phyloP scores from a whole-genome alignment of 331 rosid species.

The Ulmus americana region DNA sequence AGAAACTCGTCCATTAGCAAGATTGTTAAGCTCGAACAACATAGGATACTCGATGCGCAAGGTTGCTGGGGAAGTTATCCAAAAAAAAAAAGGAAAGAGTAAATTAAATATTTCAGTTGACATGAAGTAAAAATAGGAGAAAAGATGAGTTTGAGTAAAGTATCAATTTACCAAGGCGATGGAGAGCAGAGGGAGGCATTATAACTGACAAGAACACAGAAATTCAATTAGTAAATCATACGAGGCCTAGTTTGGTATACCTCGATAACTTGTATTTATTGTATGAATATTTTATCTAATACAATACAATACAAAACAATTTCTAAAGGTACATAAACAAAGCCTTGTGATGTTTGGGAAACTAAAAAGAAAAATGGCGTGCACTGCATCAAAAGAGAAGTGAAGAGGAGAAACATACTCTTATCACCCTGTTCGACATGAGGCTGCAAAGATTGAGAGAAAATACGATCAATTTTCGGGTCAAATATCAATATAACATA shows the following conservation, averaged over 20 bases:
- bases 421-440: slow-evolving; percentile 43
- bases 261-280: no score
- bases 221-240: not conserved
- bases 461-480: not conserved
- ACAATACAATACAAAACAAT: not conserved
- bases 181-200: slow-evolving; percentile 56
- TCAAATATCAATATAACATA: not conserved
- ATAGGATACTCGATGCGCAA: slow-evolving; percentile 43
- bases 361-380: not conserved
- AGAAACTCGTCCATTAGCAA: slow-evolving; percentile 26
- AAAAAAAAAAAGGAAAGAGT: not conserved
- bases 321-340: no score
- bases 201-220: slow-evolving; percentile 38
- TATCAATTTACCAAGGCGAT: slow-evolving; percentile 33
- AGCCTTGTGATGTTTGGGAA: no score
- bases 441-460: slow-evolving; percentile 26
- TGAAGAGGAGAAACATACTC: slow-evolving; percentile 25
- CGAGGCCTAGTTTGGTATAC: no score
- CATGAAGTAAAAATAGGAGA: not conserved
- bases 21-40: slow-evolving; percentile 47
- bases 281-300: not conserved
- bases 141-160: not conserved
- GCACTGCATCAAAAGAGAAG: not conserved
- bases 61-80: slow-evolving; percentile 26
- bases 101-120: not conserved